Conservation (phyloP, 179 eudicot genomes). For the Sideroxylon spinosum region DNA sequence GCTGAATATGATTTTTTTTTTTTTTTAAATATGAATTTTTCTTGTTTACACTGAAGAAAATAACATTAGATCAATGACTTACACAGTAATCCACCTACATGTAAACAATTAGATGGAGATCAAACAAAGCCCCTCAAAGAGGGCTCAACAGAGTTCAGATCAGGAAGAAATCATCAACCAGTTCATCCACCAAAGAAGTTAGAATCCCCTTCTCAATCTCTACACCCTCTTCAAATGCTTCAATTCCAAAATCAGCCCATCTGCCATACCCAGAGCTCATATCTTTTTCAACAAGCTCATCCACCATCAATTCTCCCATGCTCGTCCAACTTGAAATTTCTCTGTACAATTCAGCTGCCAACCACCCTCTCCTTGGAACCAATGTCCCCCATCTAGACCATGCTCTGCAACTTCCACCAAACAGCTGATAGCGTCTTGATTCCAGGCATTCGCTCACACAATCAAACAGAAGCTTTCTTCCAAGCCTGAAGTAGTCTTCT, state of each 20-base stretch:
- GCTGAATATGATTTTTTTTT: background rate
- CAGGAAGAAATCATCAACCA: conserved; percentile 47
- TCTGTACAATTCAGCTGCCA: conserved; percentile 65
- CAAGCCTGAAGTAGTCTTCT: conserved; percentile 39
- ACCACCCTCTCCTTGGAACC: conserved; percentile 42
- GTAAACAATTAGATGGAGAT: conserved; percentile 14
- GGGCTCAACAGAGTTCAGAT: no score
- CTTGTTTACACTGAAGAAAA: background rate
- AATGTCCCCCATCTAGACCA: conserved; percentile 56
- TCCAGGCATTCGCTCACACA: conserved; percentile 60
- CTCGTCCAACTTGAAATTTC: conserved; percentile 65
- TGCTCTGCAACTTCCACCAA: conserved; percentile 46
- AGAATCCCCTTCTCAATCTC: conserved; percentile 53
- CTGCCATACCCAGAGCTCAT: conserved; percentile 67
- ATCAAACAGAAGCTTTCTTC: conserved; percentile 57
- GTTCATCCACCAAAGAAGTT: conserved; percentile 61
- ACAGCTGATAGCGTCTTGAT: conserved; percentile 37
- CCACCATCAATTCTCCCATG: conserved; percentile 60
- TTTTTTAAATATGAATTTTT: background rate
- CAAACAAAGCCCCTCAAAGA: background rate
- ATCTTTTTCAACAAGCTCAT: conserved; percentile 80
- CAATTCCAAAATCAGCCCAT: conserved; percentile 76
- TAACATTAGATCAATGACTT: conserved; percentile 16
- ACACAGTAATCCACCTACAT: conserved; percentile 11
- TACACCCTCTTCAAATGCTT: conserved; percentile 69